These are phyloP conservation scores for Termitomyces sp. DNA, from an alignment of 768 basidiomycete species.

Conservation along the genomic window DNA sequence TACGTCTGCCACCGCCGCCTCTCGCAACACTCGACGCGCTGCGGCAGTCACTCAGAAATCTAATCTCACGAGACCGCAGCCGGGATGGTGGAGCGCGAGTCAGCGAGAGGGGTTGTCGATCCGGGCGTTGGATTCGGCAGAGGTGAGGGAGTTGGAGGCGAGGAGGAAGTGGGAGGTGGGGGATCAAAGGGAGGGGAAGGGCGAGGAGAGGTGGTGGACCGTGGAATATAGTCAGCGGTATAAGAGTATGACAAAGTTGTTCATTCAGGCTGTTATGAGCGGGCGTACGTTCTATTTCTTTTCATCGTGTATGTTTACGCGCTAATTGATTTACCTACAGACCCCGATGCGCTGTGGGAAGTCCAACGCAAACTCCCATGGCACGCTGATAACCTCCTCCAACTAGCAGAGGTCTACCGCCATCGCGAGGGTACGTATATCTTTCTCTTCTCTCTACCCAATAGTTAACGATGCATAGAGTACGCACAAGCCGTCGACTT, in stretches of 20 bases:
- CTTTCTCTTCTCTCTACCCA: background rate
- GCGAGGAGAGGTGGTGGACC: constrained; percentile 83
- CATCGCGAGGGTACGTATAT: constrained; percentile 74
- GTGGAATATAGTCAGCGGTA: constrained; percentile 85
- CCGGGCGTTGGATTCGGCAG: constrained; percentile 51
- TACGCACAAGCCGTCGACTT: no score
- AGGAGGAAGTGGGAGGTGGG: constrained; percentile 34
- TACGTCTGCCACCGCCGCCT: constrained; percentile 29
- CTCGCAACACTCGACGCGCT: constrained; percentile 27
- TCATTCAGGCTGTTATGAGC: constrained; percentile 75
- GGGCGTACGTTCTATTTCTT: constrained; percentile 56
- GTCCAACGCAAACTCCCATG: constrained; percentile 79
- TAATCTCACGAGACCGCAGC: constrained; percentile 71
- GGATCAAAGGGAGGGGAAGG: background rate
- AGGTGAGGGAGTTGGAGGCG: constrained; percentile 39
- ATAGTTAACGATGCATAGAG: background rate
- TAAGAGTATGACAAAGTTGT: constrained; percentile 74
- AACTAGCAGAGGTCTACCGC: constrained; percentile 78
- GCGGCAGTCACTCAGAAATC: constrained; percentile 45
- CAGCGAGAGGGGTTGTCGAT: constrained; percentile 72
- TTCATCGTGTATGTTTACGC: background rate
- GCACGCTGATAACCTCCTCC: constrained; percentile 90
- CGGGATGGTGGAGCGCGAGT: constrained; percentile 70
- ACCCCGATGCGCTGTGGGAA: constrained; percentile 75
- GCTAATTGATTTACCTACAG: constrained; percentile 27